Evolutionary conservation across 1,284 basidiomycete genomes (phyloP), one percentile per base, ranked within the genome.

Genomic region (Sanghuangporus baumii): DNA sequence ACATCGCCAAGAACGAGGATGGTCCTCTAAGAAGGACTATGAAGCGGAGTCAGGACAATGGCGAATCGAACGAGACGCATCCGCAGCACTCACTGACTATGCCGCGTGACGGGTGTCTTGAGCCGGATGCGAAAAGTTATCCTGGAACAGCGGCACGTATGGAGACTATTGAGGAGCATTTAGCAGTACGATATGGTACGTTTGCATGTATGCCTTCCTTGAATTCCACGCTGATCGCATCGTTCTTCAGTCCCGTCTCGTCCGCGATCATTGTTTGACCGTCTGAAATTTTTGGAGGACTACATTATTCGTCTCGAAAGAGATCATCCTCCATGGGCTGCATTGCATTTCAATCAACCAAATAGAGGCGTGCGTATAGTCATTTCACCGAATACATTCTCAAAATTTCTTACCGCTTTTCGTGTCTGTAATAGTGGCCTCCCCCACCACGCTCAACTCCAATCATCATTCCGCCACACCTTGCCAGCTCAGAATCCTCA

Each of bases 251-350:
- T 92, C 0, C 89, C 89, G 20, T 84, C 83, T 1, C 81, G 81
- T 11, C 89, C 90, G 0, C 79, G 78, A 11, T 85, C 81, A 3
- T 73, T 91, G 20, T 75, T 86, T 31, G 77, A 81, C 50, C 83
- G 89, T 3, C 73, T 92, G 11, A 83, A 83, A 66, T 85, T 83
- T 65, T 72, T 92, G 1, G 89, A 92, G 72, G 87, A 90, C 46
- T 88, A 91, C 68, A 80, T 92, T 62, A 79, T 88, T 41, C 79
- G 79, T 57, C 75, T 92, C 1, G 89, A 92, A 70, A 87, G 82
- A 68, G 88, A 91, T 59, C 89, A 89, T 68, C 89, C 89, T 1
- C 88, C 89, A 3, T 92, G 89, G 89, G 88, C 89, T 0, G 89
- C 89, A 8, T 74, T 91, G 23, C 89, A 91, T 70, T 91, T 91